A percentile compares a stretch with the other conserved stretches of the same genome.
Evolutionary conservation across 2,329 filamentous ascomycete species (phyloP).

Genomic region (Fusarium foetens): DNA sequence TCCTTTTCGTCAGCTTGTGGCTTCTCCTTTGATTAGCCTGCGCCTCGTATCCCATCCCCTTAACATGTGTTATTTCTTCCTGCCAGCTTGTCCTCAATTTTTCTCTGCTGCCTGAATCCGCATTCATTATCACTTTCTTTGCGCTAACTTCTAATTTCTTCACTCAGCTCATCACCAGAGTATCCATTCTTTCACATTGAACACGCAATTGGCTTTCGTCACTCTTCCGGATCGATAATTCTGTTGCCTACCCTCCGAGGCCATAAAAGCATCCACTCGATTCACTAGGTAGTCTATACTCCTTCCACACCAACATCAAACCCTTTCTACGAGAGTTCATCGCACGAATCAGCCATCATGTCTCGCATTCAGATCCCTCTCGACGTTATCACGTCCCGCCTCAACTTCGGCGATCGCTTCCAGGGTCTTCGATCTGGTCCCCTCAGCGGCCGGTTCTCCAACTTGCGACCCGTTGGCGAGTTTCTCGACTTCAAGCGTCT

Average conservation of each 20-base stretch:
- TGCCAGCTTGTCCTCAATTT: slow-evolving; percentile 43
- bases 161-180: slow-evolving; percentile 31
- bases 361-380: slow-evolving; percentile 91
- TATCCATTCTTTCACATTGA: slow-evolving; percentile 34
- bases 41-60: slow-evolving; percentile 32
- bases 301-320: slow-evolving; percentile 7
- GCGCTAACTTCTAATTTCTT: slow-evolving; percentile 21
- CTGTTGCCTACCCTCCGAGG: slow-evolving; percentile 38
- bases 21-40: slow-evolving; percentile 21
- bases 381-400: slow-evolving; percentile 88
- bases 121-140: slow-evolving; percentile 2
- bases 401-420: slow-evolving; percentile 88
- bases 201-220: slow-evolving; percentile 38
- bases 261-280: slow-evolving; percentile 30
- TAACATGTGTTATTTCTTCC: slow-evolving; percentile 9
- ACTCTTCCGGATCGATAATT: slow-evolving; percentile 39
- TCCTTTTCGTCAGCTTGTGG: slow-evolving; percentile 13
- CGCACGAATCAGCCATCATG: slow-evolving; percentile 62
- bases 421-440: slow-evolving; percentile 83
- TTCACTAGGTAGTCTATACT: slow-evolving; percentile 10
- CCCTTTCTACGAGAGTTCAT: slow-evolving; percentile 20
- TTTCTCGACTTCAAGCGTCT: slow-evolving; percentile 97
- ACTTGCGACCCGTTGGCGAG: slow-evolving; percentile 89
- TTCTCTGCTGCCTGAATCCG: slow-evolving; percentile 27
- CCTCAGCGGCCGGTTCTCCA: slow-evolving; percentile 85